Percentiles rank a stretch among this genome's conserved stretches.
phyloP scores from a whole-genome alignment of 805 yeast species.

The Zygosaccharomyces siamensis region DNA sequence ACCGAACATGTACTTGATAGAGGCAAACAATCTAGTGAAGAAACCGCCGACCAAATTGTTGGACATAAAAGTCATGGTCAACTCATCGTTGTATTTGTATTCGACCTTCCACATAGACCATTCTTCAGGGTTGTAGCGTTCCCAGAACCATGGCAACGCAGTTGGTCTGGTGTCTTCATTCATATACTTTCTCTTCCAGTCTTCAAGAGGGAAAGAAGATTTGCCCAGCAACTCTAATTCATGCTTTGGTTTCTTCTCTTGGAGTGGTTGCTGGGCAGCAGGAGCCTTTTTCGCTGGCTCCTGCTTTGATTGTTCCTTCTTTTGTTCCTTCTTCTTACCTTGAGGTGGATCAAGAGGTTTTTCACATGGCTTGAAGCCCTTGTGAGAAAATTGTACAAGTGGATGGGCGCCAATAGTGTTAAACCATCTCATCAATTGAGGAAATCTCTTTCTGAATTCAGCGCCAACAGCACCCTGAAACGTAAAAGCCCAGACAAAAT shows the following conservation, averaged over 20 bases:
- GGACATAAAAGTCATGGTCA: constrained; percentile 95
- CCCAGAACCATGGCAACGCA: constrained; percentile 99
- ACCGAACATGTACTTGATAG: constrained; percentile 93
- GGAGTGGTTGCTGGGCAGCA: constrained; percentile 33
- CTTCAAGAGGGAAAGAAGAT: constrained; percentile 66
- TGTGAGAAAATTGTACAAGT: constrained; percentile 43
- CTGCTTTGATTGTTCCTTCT: constrained; percentile 30
- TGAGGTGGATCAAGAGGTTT: constrained; percentile 49
- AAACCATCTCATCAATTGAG: constrained; percentile 69
- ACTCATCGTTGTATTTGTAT: constrained; percentile 97
- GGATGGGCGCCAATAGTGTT: constrained; percentile 49
- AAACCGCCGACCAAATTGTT: constrained; percentile 97
- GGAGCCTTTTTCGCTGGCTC: constrained; percentile 18
- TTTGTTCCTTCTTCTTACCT: constrained; percentile 43
- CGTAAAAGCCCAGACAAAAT: constrained; percentile 18
- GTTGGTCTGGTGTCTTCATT: constrained; percentile 93
- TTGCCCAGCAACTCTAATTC: constrained; percentile 84
- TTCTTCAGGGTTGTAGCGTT: constrained; percentile 83
- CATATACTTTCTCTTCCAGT: constrained; percentile 95
- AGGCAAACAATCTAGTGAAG: constrained; percentile 89
- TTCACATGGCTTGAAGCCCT: constrained; percentile 52
- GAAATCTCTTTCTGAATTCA: constrained; percentile 59
- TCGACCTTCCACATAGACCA: constrained; percentile 94
- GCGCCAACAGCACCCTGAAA: constrained; percentile 55
- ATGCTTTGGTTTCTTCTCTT: constrained; percentile 74